Conservation (phyloP, 495 filamentous ascomycete species). For the Recurvomyces mirabilis region DNA sequence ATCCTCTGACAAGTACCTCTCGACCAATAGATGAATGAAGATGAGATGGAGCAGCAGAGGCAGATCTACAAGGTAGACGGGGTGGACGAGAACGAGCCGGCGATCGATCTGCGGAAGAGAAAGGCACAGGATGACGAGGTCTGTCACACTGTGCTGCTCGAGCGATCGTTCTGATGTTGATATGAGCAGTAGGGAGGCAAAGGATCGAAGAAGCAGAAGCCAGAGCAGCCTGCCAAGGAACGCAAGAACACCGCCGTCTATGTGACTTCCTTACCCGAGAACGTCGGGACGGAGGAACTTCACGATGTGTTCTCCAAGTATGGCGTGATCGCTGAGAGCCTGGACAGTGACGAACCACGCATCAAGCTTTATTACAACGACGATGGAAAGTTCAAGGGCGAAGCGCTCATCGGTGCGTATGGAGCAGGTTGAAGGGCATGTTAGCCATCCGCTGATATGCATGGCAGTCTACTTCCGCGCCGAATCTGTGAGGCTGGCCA, state of each 20-base stretch:
- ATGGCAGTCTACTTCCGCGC: conserved; percentile 75
- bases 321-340: conserved; percentile 89
- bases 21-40: conserved; percentile 58
- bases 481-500: conserved; percentile 78
- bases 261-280: conserved; percentile 70
- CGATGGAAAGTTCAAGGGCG: conserved; percentile 77
- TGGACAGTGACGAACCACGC: conserved; percentile 70
- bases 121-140: conserved; percentile 51
- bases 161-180: too few species aligned
- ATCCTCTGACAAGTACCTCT: background rate
- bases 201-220: conserved; percentile 32
- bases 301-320: conserved; percentile 70
- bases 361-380: conserved; percentile 90
- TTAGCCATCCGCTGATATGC: background rate
- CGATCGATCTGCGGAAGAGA: conserved; percentile 47
- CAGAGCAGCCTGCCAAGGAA: conserved; percentile 31
- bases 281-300: conserved; percentile 70
- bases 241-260: conserved; percentile 73
- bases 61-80: conserved; percentile 59
- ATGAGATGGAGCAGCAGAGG: conserved; percentile 65
- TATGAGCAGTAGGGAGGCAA: conserved; percentile 1
- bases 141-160: too few species aligned
- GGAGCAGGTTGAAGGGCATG: background rate
- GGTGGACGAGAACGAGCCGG: conserved; percentile 51
- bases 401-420: conserved; percentile 53